Evolutionary conservation across 352 stramenopile species (phyloP), one percentile per base, ranked within the genome.

Genomic region (Phytophthora hibernalis): DNA sequence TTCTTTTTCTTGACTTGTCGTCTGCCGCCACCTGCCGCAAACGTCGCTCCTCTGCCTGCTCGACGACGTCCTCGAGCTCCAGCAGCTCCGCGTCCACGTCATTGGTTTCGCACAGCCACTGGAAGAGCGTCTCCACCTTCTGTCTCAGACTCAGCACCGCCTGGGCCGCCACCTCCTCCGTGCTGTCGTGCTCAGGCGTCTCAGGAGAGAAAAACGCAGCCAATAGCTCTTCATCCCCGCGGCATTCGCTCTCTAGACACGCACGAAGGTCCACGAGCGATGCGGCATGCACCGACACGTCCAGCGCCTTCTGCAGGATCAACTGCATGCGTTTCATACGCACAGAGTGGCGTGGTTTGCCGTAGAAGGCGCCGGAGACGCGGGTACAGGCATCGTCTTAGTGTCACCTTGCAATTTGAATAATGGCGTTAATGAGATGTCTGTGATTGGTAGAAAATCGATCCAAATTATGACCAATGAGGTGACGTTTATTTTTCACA

Each of bases 281-380:
- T 12, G 80, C 80, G 21, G 60, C 54, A 43, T 84, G 79, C 21
- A 90, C 72, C 20, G 80, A 85, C 22, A 87, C 77, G 42, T 90
- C 77, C 45, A 91, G 69, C 44, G 83, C 83, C 66, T 90, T 91
- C 67, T 85, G 76, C 0, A 90, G 70, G 31, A 84, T 87, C 61
- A 85, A 47, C 54, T 79, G 69, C 83, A 90, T 85, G 57, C 83
- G 79, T 59, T 79, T 72, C 72, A 80, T 80, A 21, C 79, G 80
- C 59, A 73, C 65, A 13, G 70, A 72, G 10, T 63, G 60, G 11
- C 49, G 61, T 22, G 50, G 65, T 30, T 61, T 60, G 40, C 48
- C 26, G 35, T 38, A 10, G 58, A 42, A 15, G 54, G 50, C 35
- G 65, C 48, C n/a, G 61, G 64, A 44, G 76, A 71, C 28, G 64